Evolutionary conservation across 192 early-diverging fungal species (phyloP), one percentile per base, ranked within the genome.

Genomic region (Mortierella antarctica): DNA sequence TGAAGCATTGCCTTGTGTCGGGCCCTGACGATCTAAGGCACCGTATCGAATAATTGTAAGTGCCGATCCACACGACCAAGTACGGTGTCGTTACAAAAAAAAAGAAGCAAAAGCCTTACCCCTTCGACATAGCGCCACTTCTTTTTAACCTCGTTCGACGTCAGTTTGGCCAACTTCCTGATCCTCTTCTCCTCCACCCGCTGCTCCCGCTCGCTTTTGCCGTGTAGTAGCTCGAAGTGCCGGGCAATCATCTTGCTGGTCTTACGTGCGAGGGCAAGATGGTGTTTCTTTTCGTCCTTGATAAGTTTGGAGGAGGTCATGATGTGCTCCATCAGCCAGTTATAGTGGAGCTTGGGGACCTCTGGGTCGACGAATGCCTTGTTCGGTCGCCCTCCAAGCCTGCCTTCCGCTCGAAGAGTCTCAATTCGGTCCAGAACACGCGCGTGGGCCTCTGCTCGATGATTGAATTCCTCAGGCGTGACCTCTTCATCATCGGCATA

Each of bases 101-200:
- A 55, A 55, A 44, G 8, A 55, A 7, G 15, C 42, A 8, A 23
- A 23, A 75, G 73, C 52, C 89, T 84, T n/a, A 93, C 84, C 53
- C 73, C 69, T 62, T 91, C 85, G 4, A 93, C 87, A n/a, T 86
- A 83, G n/a, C 85, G 82, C 94, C 94, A 96, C 65, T 89, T 90
- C 49, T 88, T 86, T 67, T 88, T 88, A 9, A 96, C 87, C 62
- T 92, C 88, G 51, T 86, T 84, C 8, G 84, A 85, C 0, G 91
- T 89, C 79, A 86, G 86, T 56, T 95, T 96, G 2, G 93, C 93
- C 57, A 91, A 54, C 15, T 82, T 83, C 12, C 73, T 62, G 14
- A 89, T 52, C 39, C 86, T 62, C 18, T 86, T 85, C 51, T 83
- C 85, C 46, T 89, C 87, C 2, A 62, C 18, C 54, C 70, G 56